These are phyloP conservation scores for Panus rudis DNA, from an alignment of 768 basidiomycete species.

Conservation along the genomic window DNA sequence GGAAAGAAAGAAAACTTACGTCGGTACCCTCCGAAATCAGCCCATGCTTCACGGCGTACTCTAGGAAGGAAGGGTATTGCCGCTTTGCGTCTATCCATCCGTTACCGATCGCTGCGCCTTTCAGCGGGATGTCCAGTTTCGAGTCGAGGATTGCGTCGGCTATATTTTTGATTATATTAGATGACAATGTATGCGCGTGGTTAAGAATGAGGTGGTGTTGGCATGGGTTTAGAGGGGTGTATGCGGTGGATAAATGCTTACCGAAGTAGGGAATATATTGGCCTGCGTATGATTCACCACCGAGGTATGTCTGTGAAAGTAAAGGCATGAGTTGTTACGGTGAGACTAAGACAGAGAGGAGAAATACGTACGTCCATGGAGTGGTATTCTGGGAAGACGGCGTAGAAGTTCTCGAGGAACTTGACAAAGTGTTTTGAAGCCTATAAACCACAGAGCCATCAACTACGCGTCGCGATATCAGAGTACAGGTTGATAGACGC, in stretches of 20 bases:
- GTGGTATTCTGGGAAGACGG: slow-evolving; percentile 83
- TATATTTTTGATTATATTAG: slow-evolving; percentile 22
- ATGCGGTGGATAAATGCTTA: slow-evolving; percentile 24
- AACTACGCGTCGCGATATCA: background rate
- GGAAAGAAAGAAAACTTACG: background rate
- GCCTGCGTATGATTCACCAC: slow-evolving; percentile 95
- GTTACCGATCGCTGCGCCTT: slow-evolving; percentile 89
- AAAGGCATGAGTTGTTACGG: no score
- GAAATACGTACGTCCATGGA: slow-evolving; percentile 62
- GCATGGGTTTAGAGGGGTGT: background rate
- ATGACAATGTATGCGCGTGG: background rate
- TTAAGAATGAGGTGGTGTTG: background rate
- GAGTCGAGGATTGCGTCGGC: slow-evolving; percentile 73
- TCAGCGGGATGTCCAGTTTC: slow-evolving; percentile 52
- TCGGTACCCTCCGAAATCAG: slow-evolving; percentile 66
- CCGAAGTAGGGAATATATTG: slow-evolving; percentile 98
- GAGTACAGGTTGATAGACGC: slow-evolving; percentile 9
- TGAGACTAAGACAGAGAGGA: slow-evolving; percentile 2
- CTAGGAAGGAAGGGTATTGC: slow-evolving; percentile 88
- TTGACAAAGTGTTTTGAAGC: slow-evolving; percentile 71
- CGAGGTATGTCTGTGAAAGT: slow-evolving; percentile 76
- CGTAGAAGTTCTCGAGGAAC: slow-evolving; percentile 85
- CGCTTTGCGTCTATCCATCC: slow-evolving; percentile 91
- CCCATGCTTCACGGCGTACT: slow-evolving; percentile 76
- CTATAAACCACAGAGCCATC: slow-evolving; percentile 30